Percentiles rank a stretch among this genome's conserved stretches.
phyloP scores from a whole-genome alignment of 2,329 filamentous ascomycete species.

The Clonostachys chloroleuca region DNA sequence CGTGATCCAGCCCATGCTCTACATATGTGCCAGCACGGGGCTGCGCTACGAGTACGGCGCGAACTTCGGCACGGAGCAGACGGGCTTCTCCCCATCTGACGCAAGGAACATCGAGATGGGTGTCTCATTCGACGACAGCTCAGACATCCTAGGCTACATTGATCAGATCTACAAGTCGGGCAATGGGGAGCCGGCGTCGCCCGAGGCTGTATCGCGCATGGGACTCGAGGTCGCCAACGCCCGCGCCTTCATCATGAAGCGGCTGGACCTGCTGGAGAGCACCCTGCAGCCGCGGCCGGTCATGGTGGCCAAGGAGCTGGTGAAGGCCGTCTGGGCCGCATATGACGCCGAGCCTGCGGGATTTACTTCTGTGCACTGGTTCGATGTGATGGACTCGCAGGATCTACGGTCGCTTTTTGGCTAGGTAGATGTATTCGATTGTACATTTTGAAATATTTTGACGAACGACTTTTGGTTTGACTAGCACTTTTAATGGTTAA shows the following conservation, averaged over 20 bases:
- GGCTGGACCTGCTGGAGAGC: conserved; percentile 29
- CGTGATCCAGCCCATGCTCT: conserved; percentile 28
- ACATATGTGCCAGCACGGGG: conserved; percentile 27
- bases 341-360: conserved; percentile 29
- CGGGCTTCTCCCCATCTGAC: no score
- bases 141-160: conserved; percentile 4
- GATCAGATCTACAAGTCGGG: conserved; percentile 3
- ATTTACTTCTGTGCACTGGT: conserved; percentile 28
- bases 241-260: conserved; percentile 28
- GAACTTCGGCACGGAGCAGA: no score
- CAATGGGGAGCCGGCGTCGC: conserved; percentile 7
- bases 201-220: conserved; percentile 2
- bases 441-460: background rate
- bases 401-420: conserved; percentile 25
- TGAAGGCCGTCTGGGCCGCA: conserved; percentile 32
- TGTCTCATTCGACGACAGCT: no score
- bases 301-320: conserved; percentile 30
- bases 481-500: background rate
- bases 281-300: conserved; percentile 34
- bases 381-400: conserved; percentile 33
- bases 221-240: conserved; percentile 29
- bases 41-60: conserved; percentile 13
- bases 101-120: no score
- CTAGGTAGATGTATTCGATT: conserved; percentile 8
- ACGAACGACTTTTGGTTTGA: background rate